Percentiles rank a stretch among this genome's conserved stretches.
phyloP scores from a whole-genome alignment of 169 alveolate species.

The Toxoplasma gondii region DNA sequence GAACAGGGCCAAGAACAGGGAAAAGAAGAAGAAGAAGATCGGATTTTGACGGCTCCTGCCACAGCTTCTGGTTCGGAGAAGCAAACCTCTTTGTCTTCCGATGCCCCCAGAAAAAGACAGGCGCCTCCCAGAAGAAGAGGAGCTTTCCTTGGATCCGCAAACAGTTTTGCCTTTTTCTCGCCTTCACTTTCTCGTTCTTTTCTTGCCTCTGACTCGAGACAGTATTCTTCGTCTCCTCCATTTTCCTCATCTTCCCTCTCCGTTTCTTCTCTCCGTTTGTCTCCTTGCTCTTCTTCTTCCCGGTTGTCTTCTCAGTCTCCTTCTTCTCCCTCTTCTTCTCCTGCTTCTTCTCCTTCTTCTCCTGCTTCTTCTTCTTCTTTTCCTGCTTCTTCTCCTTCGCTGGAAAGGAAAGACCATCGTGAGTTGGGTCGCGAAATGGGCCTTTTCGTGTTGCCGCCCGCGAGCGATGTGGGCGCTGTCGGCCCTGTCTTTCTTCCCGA shows the following conservation, averaged over 20 bases:
- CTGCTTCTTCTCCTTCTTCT: neutral
- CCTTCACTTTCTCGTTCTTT: neutral
- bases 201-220: neutral
- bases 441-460: slow-evolving; percentile 48
- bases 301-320: neutral
- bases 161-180: no score
- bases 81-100: neutral
- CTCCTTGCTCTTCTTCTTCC: neutral
- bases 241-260: neutral
- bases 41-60: neutral
- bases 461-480: slow-evolving; percentile 35
- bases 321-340: neutral
- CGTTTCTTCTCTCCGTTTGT: neutral
- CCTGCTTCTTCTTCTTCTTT: neutral
- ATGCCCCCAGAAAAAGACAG: neutral
- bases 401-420: slow-evolving; percentile 16
- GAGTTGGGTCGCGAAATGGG: slow-evolving; percentile 56
- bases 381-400: neutral
- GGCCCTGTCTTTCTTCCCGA: slow-evolving; percentile 64
- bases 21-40: neutral
- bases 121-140: neutral
- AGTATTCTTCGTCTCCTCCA: neutral
- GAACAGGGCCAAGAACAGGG: neutral
- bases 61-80: neutral
- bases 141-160: neutral